These are phyloP conservation scores for Colletotrichum tropicicola DNA, from an alignment of 2,329 filamentous ascomycete species.

Conservation along the genomic window DNA sequence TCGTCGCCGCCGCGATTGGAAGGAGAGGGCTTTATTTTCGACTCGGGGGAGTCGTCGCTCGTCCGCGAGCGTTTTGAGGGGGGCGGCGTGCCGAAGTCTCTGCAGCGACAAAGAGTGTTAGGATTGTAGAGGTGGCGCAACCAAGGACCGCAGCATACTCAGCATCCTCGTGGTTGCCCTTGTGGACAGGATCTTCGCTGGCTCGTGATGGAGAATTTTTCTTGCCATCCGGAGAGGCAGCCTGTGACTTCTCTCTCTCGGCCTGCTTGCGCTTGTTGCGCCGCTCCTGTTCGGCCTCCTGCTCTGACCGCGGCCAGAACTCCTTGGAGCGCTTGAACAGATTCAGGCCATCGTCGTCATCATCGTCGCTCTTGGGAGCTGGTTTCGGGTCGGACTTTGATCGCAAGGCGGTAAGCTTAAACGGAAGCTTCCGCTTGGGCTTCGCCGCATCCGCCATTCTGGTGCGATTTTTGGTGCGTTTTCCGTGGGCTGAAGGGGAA, in stretches of 20 bases:
- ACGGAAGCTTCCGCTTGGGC: conserved; percentile 53
- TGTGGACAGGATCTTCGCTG: conserved; percentile 28
- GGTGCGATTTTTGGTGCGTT: not conserved
- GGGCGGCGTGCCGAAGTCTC: conserved; percentile 44
- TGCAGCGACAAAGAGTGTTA: conserved; percentile 32
- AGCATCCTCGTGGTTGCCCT: conserved; percentile 33
- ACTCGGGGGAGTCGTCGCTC: conserved; percentile 23
- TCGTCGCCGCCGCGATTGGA: not conserved
- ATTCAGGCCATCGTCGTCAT: conserved; percentile 49
- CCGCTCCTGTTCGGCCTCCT: conserved; percentile 45
- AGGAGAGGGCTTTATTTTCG: conserved; percentile 17
- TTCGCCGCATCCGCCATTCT: conserved; percentile 28
- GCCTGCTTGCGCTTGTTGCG: conserved; percentile 31
- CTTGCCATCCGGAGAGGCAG: not conserved
- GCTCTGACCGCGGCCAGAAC: not conserved
- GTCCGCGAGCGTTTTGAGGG: conserved; percentile 47
- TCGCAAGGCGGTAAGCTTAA: conserved; percentile 57
- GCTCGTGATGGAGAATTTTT: not conserved
- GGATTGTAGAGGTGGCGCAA: not conserved
- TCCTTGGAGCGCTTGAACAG: conserved; percentile 53
- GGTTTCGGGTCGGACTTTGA: conserved; percentile 39
- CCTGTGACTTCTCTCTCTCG: conserved; percentile 24
- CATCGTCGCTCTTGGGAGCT: conserved; percentile 29
- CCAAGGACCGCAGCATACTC: not conserved
- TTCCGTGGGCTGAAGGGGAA: no score